These are phyloP conservation scores for Rhodotorula sp. DNA, from an alignment of 1,284 basidiomycete species.

Conservation along the genomic window DNA sequence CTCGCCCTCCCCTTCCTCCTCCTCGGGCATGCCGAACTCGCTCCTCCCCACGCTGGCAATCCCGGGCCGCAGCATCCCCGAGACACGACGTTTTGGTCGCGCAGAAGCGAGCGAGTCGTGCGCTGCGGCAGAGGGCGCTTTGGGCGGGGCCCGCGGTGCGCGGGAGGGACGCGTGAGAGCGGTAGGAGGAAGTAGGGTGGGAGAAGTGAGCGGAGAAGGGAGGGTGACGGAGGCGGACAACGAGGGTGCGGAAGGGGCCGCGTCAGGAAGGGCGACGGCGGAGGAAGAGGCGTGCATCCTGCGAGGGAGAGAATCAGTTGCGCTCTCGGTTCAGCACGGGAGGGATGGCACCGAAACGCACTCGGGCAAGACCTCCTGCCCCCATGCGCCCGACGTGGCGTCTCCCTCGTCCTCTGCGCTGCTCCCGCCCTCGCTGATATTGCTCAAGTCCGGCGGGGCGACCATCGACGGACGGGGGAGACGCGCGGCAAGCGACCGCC, in stretches of 20 bases:
- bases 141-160: conserved; percentile 10
- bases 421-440: conserved; percentile 28
- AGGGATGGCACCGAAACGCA: background rate
- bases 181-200: background rate
- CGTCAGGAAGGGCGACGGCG: too few relatives aligned
- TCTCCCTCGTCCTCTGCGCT: conserved; percentile 10
- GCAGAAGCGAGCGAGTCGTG: conserved; percentile 1
- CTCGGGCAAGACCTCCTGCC: background rate
- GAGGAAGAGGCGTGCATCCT: background rate
- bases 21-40: background rate
- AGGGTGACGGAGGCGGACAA: background rate
- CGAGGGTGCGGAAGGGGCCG: background rate
- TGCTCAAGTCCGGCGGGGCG: conserved; percentile 32
- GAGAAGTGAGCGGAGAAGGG: background rate
- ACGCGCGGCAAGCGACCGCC: conserved; percentile 15
- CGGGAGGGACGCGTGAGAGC: background rate
- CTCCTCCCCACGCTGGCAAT: background rate
- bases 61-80: conserved; percentile 7
- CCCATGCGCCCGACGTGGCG: background rate
- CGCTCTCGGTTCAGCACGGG: too few relatives aligned
- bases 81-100: background rate
- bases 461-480: conserved; percentile 6
- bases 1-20: conserved; percentile 1
- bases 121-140: conserved; percentile 13
- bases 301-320: background rate